These are phyloP conservation scores for Sporisorium iseilematis-ciliati DNA, from an alignment of 1,284 basidiomycete genomes.

Conservation along the genomic window DNA sequence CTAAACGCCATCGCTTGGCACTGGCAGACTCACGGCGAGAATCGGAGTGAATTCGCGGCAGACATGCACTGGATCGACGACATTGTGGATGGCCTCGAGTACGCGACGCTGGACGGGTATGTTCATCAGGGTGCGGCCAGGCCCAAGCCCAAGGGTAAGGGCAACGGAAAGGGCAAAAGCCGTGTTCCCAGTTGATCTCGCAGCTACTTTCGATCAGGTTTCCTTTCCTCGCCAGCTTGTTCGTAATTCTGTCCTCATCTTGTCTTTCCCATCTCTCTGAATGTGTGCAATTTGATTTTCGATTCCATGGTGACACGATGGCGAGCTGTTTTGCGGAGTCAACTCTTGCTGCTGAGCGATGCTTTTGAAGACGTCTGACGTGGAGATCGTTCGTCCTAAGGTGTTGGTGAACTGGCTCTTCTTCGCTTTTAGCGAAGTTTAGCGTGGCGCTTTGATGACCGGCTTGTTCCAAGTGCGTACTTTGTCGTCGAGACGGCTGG, in stretches of 20 bases:
- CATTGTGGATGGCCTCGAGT: not conserved
- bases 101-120: not conserved
- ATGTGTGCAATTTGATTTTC: not conserved
- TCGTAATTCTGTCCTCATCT: not conserved
- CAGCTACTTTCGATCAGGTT: not conserved
- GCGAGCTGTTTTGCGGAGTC: not conserved
- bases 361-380: not conserved
- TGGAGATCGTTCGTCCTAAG: too few species aligned
- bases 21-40: not conserved
- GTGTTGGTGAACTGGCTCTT: not conserved
- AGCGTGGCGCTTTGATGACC: too few species aligned
- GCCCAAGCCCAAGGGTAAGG: too few species aligned
- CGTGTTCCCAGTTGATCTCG: constrained; percentile 20
- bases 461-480: too few species aligned
- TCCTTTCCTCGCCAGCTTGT: not conserved
- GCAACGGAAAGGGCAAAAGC: constrained; percentile 18
- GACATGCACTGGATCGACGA: not conserved
- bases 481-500: too few species aligned
- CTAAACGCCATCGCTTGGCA: constrained; percentile 11
- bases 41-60: not conserved
- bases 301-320: not conserved
- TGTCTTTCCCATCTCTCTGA: not conserved
- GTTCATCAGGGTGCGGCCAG: too few species aligned
- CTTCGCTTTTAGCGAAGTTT: too few species aligned
- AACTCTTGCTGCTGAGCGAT: not conserved